Base-by-base conservation (phyloP, 306 rosid species). In the Gleditsia sinensis region DNA sequence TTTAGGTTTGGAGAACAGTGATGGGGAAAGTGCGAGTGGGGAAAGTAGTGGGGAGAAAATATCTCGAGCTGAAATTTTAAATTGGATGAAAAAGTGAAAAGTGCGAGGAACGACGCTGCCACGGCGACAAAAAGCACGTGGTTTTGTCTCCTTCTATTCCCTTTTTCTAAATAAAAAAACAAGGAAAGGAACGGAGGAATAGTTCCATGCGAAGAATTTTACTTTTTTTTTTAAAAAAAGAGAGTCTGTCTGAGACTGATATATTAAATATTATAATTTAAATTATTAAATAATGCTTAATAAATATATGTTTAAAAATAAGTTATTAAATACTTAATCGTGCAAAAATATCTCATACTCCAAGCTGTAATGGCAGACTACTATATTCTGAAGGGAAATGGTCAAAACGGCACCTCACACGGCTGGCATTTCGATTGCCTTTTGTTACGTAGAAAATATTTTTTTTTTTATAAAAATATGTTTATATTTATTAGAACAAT, bases 121-220 rank as follows among this genome's bases (percentile, higher is more conserved):
- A 67, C 59, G 59, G 14, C 37, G 43, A 67, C 72, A 67, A 46
- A 45, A 67, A 67, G 72, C 23, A 14, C 43, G 16, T 48, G 11
- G 25, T 24, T 67, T 67, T 48, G 30, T 45, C 72, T 32, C 34
- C 72, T 27, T 67, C 55, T 7, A 25, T 3, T 32, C 1, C 66
- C 5, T 17, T 1, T 42, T 13, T 11, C 0, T 11, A 42, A 42
- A 37, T 6, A 42, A 1, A 13, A 11, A 0, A 11, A 42, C 3
- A 11, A 42, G 5, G 5, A 42, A 42, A 42, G 17, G 3, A 42
- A 13, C n/a, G n/a, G n/a, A n/a, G n/a, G n/a, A 13, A 42, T 42
- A 13, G 9, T 11, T 42, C 11, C 11, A 11, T 42, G 2, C 43
- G 3, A 11, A 17, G 43, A 8, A 37, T 9, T 37, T 1, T 7